Base-by-base conservation (phyloP, 495 filamentous ascomycete genomes). In the Daldinia bambusicola region DNA sequence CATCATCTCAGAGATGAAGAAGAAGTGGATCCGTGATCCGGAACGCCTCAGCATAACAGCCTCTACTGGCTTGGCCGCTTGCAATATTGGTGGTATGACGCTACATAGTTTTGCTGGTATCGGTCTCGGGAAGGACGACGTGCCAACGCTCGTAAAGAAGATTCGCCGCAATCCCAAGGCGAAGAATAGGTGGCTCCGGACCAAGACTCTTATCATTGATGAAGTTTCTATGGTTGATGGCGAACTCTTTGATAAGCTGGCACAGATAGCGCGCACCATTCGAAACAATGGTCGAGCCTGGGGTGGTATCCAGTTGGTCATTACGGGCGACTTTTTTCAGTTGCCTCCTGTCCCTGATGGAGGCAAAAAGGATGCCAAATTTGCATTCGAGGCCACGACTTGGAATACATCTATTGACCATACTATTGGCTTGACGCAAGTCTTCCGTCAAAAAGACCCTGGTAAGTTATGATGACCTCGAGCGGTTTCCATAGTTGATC, bases 211-310 rank as follows among this genome's bases (percentile, higher is more conserved):
- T 34, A 84, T 99, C 57, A 86, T 99, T 71, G 95, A 99, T 78
- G 95, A 99, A 79, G 90, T 99, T 34, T 98, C 95, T 10, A 99
- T 99, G 95, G 93, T 99, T 9, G 96, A 98, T 75, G 96, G 92
- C 0, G 95, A 98, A 59, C 84, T 99, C 0, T 98, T 98, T 67
- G 95, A 99, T 79, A 99, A 98, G 80, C 86, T 99, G 10, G 93
- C 97, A 64, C 87, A 90, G 57, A 90, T 99, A 72, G 95, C 93
- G n/a, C 84, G 95, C 50, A 85, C 81, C 2, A 81, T 89, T 59
- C 87, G 93, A 51, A 97, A 93, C 72, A 98, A 97, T 76, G 95
- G 93, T 9, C 85, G 92, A 6, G 91, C 96, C 0, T 99, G 97
- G 82, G 95, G 95, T 57, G 95, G 96, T 6, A 98, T 99, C 52